phyloP scores from a whole-genome alignment of 2,329 filamentous ascomycete species.

The Scedosporium aurantiacum region DNA sequence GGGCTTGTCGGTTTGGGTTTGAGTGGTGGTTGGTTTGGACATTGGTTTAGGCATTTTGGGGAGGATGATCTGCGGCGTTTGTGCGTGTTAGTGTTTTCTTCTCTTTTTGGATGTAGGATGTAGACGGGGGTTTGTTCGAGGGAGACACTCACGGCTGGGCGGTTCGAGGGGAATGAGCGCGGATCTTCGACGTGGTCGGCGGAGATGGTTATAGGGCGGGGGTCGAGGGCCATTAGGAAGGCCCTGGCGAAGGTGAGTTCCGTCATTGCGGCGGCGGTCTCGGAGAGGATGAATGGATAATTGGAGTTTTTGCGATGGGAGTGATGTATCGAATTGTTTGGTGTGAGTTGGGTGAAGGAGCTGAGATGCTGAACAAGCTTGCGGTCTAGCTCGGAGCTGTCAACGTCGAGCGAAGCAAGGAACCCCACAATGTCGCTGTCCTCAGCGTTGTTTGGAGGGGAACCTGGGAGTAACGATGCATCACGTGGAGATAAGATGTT shows the following conservation, averaged over 20 bases:
- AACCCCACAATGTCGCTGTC: neutral
- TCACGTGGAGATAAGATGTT: neutral
- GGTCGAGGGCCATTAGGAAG: constrained; percentile 72
- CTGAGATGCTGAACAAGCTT: too few species aligned
- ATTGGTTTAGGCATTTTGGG: constrained; percentile 53
- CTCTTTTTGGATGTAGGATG: constrained; percentile 3
- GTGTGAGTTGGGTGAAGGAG: too few species aligned
- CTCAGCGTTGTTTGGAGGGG: neutral
- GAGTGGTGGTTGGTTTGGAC: constrained; percentile 37
- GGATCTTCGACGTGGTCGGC: constrained; percentile 85
- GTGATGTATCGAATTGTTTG: neutral
- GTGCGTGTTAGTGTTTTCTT: constrained; percentile 9
- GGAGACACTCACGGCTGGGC: constrained; percentile 52
- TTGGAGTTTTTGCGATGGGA: neutral
- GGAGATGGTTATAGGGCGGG: constrained; percentile 69
- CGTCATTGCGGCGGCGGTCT: constrained; percentile 43
- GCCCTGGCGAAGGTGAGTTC: constrained; percentile 76
- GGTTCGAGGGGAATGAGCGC: constrained; percentile 57
- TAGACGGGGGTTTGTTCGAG: neutral
- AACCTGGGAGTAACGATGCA: neutral
- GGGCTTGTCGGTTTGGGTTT: constrained; percentile 37
- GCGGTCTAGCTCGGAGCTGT: neutral
- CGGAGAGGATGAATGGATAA: neutral
- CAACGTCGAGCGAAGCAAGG: neutral
- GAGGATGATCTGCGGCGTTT: constrained; percentile 57